Conservation (phyloP, 768 basidiomycete genomes). For the Sporobolomyces pararoseus region DNA sequence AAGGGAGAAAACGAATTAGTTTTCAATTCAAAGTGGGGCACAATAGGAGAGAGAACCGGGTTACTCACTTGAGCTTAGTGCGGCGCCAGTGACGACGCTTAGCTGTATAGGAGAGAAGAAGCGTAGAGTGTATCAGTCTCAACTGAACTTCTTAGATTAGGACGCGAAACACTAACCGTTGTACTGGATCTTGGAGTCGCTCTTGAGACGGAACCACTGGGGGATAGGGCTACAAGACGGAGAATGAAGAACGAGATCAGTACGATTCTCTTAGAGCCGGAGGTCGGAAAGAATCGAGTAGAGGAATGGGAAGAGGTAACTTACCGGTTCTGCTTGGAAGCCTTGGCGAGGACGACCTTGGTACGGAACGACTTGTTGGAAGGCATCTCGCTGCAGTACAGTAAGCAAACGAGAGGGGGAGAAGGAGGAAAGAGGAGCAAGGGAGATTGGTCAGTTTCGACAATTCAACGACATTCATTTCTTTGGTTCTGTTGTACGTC, state of each 20-base stretch:
- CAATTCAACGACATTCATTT: too few relatives aligned
- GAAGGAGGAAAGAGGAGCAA: neutral
- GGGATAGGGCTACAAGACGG: constrained; percentile 79
- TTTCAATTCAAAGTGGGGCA: constrained; percentile 50
- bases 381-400: constrained; percentile 63
- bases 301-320: constrained; percentile 41
- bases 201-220: constrained; percentile 95
- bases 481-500: too few relatives aligned
- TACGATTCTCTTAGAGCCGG: neutral
- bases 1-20: neutral
- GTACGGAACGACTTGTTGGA: constrained; percentile 98
- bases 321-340: constrained; percentile 88
- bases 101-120: constrained; percentile 20
- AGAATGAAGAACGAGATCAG: neutral
- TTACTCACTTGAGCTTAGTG: constrained; percentile 66
- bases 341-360: constrained; percentile 96
- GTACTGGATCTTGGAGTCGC: constrained; percentile 83
- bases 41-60: constrained; percentile 56
- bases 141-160: neutral
- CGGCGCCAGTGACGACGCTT: constrained; percentile 99
- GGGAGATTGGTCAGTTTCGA: neutral
- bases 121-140: neutral
- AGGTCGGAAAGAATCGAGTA: neutral
- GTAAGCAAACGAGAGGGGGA: neutral
- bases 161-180: constrained; percentile 7